Percentiles rank a stretch among this genome's conserved stretches.
Conservation (phyloP, 2,329 filamentous ascomycete genomes). For the Exophiala oligosperma region DNA sequence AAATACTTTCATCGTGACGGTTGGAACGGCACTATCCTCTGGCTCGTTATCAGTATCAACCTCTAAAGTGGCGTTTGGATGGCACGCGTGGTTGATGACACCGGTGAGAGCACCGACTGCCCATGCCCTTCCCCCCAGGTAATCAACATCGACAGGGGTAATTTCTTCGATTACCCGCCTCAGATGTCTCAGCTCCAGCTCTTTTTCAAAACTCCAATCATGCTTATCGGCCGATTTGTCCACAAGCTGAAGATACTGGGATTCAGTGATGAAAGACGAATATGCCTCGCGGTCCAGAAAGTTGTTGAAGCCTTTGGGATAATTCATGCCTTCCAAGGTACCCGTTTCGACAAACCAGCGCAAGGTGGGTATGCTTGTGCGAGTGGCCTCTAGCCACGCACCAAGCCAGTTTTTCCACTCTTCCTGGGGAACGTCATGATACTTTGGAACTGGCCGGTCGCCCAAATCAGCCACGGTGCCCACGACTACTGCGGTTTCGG, state of each 20-base stretch:
- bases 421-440: background rate
- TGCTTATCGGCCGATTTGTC: no score
- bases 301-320: no score
- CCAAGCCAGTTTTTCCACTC: background rate
- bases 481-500: background rate
- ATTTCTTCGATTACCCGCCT: no score
- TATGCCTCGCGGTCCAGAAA: no score
- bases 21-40: background rate
- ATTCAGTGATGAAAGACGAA: no score
- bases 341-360: background rate
- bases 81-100: conserved; percentile 12
- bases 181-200: no score
- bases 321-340: no score
- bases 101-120: conserved; percentile 9
- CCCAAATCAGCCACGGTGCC: background rate
- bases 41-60: background rate
- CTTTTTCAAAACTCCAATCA: no score
- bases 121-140: background rate
- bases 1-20: background rate
- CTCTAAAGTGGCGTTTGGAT: conserved; percentile 4
- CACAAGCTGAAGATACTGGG: no score
- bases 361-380: background rate
- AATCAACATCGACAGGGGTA: background rate
- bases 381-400: background rate
- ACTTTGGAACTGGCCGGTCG: background rate